These are phyloP conservation scores for Botrytis fragariae DNA, from an alignment of 2,329 filamentous ascomycete species.

Conservation along the genomic window DNA sequence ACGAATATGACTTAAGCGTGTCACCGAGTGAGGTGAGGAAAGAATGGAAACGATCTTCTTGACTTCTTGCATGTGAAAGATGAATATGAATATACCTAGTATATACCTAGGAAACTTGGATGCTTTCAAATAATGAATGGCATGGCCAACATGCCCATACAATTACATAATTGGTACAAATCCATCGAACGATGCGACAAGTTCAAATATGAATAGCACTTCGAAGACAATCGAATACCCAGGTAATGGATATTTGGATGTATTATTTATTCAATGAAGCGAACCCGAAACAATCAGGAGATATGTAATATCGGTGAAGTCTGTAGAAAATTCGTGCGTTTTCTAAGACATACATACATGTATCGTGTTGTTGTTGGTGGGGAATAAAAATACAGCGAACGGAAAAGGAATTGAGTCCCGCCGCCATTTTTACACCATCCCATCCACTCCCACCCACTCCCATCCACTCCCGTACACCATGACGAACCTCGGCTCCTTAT, in stretches of 20 bases:
- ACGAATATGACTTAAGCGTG: background rate
- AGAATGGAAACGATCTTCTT: background rate
- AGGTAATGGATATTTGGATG: background rate
- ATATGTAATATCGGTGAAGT: constrained; percentile 12
- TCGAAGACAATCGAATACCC: background rate
- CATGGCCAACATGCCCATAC: background rate
- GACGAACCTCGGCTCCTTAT: constrained; percentile 14
- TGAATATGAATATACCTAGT: background rate
- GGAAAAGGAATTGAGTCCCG: background rate
- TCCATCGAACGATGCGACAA: too few relatives aligned
- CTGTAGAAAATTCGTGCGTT: background rate
- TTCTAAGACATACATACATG: constrained; percentile 7
- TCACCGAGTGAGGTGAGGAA: background rate
- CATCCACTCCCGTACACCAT: background rate
- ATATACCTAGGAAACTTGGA: background rate
- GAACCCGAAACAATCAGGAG: background rate
- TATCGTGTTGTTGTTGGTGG: constrained; percentile 14
- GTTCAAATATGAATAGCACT: background rate
- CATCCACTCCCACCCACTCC: too few relatives aligned
- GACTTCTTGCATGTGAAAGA: background rate
- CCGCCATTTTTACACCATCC: background rate
- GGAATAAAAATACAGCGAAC: background rate
- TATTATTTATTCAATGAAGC: background rate
- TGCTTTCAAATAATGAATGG: background rate
- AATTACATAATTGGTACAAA: background rate